These are phyloP conservation scores for Penicillium polonicum DNA, from an alignment of 2,329 filamentous ascomycete species.

Conservation along the genomic window DNA sequence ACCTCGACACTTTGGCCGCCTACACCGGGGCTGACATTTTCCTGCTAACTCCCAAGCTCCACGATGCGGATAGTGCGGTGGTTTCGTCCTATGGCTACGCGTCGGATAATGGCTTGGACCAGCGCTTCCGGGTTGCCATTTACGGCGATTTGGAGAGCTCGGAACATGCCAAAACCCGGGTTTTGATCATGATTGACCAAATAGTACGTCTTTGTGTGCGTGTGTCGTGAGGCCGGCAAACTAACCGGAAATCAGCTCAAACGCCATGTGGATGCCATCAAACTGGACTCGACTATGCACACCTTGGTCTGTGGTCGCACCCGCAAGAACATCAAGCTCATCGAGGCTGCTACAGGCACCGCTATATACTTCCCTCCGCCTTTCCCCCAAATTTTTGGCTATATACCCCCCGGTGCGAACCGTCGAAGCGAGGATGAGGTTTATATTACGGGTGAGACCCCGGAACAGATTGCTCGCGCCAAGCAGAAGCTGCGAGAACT, in stretches of 20 bases:
- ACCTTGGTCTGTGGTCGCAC: conserved; percentile 90
- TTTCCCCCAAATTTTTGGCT: conserved; percentile 88
- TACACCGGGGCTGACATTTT: conserved; percentile 97
- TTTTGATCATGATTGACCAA: conserved; percentile 96
- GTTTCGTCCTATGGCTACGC: conserved; percentile 72
- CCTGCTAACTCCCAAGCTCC: conserved; percentile 83
- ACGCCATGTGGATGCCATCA: conserved; percentile 69
- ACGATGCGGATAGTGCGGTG: conserved; percentile 70
- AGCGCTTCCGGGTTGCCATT: conserved; percentile 87
- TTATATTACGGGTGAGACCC: conserved; percentile 88
- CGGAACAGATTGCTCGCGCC: conserved; percentile 79
- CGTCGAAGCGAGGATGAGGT: conserved; percentile 85
- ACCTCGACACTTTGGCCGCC: conserved; percentile 80
- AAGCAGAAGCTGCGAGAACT: conserved; percentile 90
- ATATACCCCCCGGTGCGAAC: conserved; percentile 76
- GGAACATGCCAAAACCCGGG: conserved; percentile 93
- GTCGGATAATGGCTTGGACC: conserved; percentile 78
- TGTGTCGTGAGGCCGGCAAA: conserved; percentile 10
- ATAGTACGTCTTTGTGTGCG: conserved; percentile 57
- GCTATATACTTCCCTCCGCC: conserved; percentile 97
- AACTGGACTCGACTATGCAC: conserved; percentile 82
- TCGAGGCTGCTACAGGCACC: conserved; percentile 91
- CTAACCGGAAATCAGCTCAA: conserved; percentile 45
- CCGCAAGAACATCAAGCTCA: conserved; percentile 95
- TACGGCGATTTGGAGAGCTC: conserved; percentile 94